Evolutionary conservation across 345 rosid species (phyloP).

Genomic region (Eucalyptus sp.): DNA sequence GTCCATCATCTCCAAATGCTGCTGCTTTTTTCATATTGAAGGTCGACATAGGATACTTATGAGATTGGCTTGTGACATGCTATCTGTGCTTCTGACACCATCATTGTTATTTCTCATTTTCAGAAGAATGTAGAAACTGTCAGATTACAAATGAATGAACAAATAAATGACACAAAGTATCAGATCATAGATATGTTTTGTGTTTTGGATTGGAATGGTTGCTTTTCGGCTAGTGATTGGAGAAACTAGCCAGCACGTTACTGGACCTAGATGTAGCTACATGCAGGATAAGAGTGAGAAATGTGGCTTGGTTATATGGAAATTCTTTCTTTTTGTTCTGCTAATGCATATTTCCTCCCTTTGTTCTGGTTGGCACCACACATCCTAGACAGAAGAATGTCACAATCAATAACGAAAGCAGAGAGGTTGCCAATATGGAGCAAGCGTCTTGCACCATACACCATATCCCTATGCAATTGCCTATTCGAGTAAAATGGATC

Average conservation of each 20-base stretch:
- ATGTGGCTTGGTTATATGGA: not conserved
- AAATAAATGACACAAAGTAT: not conserved
- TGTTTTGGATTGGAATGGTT: not conserved
- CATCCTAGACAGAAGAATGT: not conserved
- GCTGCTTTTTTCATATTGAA: not conserved
- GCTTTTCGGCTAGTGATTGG: not conserved
- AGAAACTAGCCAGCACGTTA: not conserved
- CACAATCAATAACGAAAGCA: not conserved
- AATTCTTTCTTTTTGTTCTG: not conserved
- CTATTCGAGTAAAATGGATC: not conserved
- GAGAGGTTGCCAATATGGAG: not conserved
- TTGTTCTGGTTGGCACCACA: not conserved
- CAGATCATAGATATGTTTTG: not conserved
- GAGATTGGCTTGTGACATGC: not conserved
- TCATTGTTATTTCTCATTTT: not conserved
- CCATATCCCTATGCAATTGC: not conserved
- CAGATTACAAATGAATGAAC: not conserved
- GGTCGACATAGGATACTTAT: not conserved
- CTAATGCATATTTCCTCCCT: not conserved
- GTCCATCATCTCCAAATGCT: not conserved
- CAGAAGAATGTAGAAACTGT: not conserved
- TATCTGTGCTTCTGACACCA: not conserved
- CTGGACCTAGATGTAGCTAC: not conserved
- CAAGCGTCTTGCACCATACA: not conserved
- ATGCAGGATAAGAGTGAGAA: not conserved